Conservation (phyloP, 2,329 filamentous ascomycete genomes). For the Didymella glomerata region DNA sequence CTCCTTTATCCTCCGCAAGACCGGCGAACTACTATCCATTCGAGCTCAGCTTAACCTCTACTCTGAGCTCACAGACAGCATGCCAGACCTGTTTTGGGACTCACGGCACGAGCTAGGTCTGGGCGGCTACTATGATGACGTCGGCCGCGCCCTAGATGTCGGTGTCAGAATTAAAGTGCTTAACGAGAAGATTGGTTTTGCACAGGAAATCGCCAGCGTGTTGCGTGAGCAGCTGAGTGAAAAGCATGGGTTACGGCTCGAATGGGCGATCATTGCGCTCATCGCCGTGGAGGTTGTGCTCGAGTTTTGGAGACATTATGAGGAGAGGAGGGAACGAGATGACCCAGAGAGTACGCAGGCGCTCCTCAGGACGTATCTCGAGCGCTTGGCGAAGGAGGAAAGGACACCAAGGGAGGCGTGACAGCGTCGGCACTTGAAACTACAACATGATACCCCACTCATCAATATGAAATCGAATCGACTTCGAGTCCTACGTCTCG, state of each 20-base stretch:
- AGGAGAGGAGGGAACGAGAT: slow-evolving; percentile 63
- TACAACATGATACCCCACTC: slow-evolving; percentile 1
- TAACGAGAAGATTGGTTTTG: slow-evolving; percentile 98
- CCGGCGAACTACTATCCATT: slow-evolving; percentile 87
- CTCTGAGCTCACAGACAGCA: slow-evolving; percentile 91
- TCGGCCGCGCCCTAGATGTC: slow-evolving; percentile 88
- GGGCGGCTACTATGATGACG: slow-evolving; percentile 94
- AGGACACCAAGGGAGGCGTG: not conserved
- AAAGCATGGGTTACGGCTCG: slow-evolving; percentile 84
- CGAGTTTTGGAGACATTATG: slow-evolving; percentile 77
- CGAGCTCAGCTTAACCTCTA: slow-evolving; percentile 96
- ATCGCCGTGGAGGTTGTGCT: slow-evolving; percentile 93
- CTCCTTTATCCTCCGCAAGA: slow-evolving; percentile 88
- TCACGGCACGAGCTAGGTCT: slow-evolving; percentile 85
- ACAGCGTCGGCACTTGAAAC: not conserved
- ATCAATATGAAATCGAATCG: not conserved
- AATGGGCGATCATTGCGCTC: slow-evolving; percentile 94
- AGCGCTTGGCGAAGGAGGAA: slow-evolving; percentile 1
- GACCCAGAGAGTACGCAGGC: slow-evolving; percentile 54
- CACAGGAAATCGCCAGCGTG: slow-evolving; percentile 91
- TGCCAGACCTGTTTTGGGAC: slow-evolving; percentile 98
- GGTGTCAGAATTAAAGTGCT: slow-evolving; percentile 87
- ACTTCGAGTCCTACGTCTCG: no score
- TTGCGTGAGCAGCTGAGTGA: slow-evolving; percentile 88
- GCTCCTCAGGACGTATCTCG: slow-evolving; percentile 51